These are phyloP conservation scores for Dactylellina parvicollis DNA, from an alignment of 2,329 filamentous ascomycete genomes.

Conservation along the genomic window DNA sequence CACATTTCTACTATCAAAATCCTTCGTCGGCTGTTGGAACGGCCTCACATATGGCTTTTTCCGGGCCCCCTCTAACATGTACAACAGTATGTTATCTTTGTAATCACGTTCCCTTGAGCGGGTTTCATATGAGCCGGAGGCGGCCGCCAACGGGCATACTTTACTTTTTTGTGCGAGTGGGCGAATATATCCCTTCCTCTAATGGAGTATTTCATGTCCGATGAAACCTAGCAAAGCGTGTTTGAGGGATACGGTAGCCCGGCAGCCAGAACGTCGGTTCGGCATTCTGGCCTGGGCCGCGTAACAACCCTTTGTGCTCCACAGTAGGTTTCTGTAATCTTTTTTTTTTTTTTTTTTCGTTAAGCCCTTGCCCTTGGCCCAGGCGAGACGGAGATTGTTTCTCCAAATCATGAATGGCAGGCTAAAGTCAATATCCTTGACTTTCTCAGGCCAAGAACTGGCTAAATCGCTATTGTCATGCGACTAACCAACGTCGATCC, in stretches of 20 bases:
- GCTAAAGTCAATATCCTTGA: conserved; percentile 35
- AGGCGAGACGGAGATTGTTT: conserved; percentile 46
- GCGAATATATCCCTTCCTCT: conserved; percentile 5
- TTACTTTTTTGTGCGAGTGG: conserved; percentile 1
- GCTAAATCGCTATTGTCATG: conserved; percentile 43
- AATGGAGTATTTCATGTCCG: conserved; percentile 22
- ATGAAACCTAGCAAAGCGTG: not conserved
- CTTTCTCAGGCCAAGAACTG: conserved; percentile 9
- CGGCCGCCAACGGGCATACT: conserved; percentile 1
- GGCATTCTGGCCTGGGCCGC: conserved; percentile 20
- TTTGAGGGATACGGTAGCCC: not conserved
- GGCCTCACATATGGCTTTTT: not conserved
- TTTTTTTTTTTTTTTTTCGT: conserved; percentile 11
- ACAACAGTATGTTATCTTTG: not conserved
- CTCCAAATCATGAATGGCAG: conserved; percentile 36
- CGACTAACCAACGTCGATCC: conserved; percentile 6
- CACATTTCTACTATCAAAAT: not conserved
- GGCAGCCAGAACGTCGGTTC: not conserved
- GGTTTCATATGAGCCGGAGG: conserved; percentile 1
- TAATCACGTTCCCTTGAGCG: not conserved
- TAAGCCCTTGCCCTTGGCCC: conserved; percentile 19
- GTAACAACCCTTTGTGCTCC: conserved; percentile 11
- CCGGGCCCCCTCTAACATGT: not conserved
- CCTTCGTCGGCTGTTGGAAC: conserved; percentile 14
- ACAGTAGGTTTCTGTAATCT: not conserved